Base-by-base conservation (phyloP, 2,329 filamentous ascomycete species). In the Pseudopithomyces maydicus region DNA sequence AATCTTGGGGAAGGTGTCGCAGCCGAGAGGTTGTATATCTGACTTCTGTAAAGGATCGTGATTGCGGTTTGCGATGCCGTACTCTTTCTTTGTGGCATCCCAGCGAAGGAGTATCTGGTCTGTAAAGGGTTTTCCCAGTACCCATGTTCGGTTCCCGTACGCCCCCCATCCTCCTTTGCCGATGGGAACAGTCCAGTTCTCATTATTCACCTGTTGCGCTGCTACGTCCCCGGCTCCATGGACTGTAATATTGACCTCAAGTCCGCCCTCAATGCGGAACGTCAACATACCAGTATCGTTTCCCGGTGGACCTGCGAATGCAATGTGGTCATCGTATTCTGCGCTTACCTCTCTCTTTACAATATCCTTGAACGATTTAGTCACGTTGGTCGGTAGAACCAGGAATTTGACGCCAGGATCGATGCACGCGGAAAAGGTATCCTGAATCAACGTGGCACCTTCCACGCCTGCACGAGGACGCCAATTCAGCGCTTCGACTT, bases 401-500 rank as follows among this genome's bases (percentile, higher is more conserved):
- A 64, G 23, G 22, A 59, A 63, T 3, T 43, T 35, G 1, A 64
- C 56, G 6, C 59, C 63, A 7, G 63, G 63, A 41, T 66, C 63
- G n/a, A 66, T 54, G 38, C 63, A 64, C 7, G 63, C 62, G 11
- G 22, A 56, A 41, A 66, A 66, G 11, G 54, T 29, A 12, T 55
- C 36, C 12, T 58, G 26, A 15, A 64, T 57, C 6, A 66, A 19
- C 1, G 56, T 49, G n/a, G 54, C 59, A n/a, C 62, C 62, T 35
- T 59, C 59, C n/a, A 39, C 57, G 3, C 23, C 39, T 8, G 22
- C 23, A 2, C 35, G 29, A 10, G 55, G 48, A 41, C 58, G 53
- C 51, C 59, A 64, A n/a, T 58, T 62, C 32, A 66, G 50, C 43
- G 57, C 55, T 38, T 63, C 58, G 15, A 66, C 55, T 26, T 57